Percentiles rank a stretch among this genome's conserved stretches.
Evolutionary conservation across 768 basidiomycete species (phyloP).

Genomic region (Pleurotus eryngii): DNA sequence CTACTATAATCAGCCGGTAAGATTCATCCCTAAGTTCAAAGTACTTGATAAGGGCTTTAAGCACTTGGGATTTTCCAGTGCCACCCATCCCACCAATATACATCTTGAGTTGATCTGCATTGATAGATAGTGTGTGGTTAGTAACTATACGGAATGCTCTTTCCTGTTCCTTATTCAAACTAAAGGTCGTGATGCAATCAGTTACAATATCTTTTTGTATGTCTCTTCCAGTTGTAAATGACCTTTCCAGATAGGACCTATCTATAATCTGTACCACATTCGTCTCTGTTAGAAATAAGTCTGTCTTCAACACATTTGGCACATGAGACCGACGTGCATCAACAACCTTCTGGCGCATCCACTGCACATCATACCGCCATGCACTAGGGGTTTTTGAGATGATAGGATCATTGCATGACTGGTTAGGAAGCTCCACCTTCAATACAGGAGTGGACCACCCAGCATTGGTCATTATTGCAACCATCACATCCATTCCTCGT

Average conservation of each 20-base stretch:
- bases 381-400: background rate
- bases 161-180: conserved; percentile 27
- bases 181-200: conserved; percentile 4
- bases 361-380: conserved; percentile 9
- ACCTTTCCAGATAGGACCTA: conserved; percentile 19
- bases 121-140: conserved; percentile 16
- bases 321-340: too few relatives aligned
- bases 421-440: background rate
- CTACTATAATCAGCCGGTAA: conserved; percentile 22
- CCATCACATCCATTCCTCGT: background rate
- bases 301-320: too few relatives aligned
- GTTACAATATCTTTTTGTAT: background rate
- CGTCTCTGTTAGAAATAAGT: too few relatives aligned
- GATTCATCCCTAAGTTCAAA: conserved; percentile 22
- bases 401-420: background rate
- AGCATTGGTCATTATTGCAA: background rate
- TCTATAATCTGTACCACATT: conserved; percentile 16
- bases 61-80: conserved; percentile 29
- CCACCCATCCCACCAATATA: conserved; percentile 32
- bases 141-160: conserved; percentile 28
- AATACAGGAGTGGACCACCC: background rate
- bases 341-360: background rate
- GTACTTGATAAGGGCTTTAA: conserved; percentile 20
- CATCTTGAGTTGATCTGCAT: conserved; percentile 24
- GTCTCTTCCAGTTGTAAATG: conserved; percentile 4